phyloP scores from a whole-genome alignment of 305 asterid species.

The Euphrasia arctica region DNA sequence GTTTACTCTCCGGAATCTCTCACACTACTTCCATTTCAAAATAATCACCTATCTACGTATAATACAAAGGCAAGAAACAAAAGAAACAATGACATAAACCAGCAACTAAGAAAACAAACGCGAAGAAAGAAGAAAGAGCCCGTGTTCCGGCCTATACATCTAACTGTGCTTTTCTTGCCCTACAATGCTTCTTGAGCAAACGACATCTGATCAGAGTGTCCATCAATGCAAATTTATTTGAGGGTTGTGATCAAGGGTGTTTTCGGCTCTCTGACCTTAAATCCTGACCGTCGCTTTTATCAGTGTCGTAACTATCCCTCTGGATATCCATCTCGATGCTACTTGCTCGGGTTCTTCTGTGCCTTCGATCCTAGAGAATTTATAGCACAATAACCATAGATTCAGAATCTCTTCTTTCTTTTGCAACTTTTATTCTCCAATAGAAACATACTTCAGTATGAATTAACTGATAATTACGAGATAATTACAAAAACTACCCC shows the following conservation, averaged over 20 bases:
- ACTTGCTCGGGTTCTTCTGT: constrained; percentile 59
- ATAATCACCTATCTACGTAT: constrained; percentile 29
- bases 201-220: constrained; percentile 7
- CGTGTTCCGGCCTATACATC: constrained; percentile 28
- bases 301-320: constrained; percentile 63
- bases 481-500: too few species aligned
- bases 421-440: too few species aligned
- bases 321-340: constrained; percentile 64
- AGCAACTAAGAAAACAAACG: constrained; percentile 7
- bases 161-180: constrained; percentile 22
- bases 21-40: constrained; percentile 21
- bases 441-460: too few species aligned
- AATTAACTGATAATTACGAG: too few species aligned
- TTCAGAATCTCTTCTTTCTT: not conserved
- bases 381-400: not conserved
- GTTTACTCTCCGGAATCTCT: constrained; percentile 20
- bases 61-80: constrained; percentile 29
- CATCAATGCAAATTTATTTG: constrained; percentile 6
- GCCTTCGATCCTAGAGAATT: constrained; percentile 67
- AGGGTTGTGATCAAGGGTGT: constrained; percentile 22
- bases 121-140: not conserved
- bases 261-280: constrained; percentile 54
- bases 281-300: constrained; percentile 70
- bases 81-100: constrained; percentile 22
- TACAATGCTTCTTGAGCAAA: constrained; percentile 20